These are phyloP conservation scores for Alternaria rosae DNA, from an alignment of 2,329 filamentous ascomycete genomes.

Conservation along the genomic window DNA sequence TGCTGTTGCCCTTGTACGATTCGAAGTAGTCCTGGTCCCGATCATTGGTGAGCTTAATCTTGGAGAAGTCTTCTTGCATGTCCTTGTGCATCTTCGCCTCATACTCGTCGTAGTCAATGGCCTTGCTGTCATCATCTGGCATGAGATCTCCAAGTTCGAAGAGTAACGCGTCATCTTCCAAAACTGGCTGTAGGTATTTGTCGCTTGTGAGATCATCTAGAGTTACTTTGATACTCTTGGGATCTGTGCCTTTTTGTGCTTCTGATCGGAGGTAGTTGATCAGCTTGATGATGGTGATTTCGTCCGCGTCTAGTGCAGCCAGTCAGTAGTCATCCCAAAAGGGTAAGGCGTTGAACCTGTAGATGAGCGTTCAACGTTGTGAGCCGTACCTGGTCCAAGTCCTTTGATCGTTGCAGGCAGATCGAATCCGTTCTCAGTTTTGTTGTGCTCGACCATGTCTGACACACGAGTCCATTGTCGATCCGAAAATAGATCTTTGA, in stretches of 20 bases:
- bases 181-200: constrained; percentile 78
- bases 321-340: constrained; percentile 27
- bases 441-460: constrained; percentile 40
- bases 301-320: constrained; percentile 34
- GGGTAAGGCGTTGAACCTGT: constrained; percentile 17
- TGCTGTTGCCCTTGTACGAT: constrained; percentile 72
- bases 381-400: constrained; percentile 37
- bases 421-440: constrained; percentile 37
- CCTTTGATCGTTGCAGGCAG: constrained; percentile 35
- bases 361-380: background rate
- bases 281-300: constrained; percentile 44
- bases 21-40: constrained; percentile 69
- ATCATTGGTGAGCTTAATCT: constrained; percentile 47
- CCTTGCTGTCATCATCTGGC: constrained; percentile 36
- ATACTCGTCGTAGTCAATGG: constrained; percentile 43
- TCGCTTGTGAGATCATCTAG: constrained; percentile 74
- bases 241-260: constrained; percentile 47
- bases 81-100: constrained; percentile 54
- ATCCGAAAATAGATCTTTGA: constrained; percentile 49
- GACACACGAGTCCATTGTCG: constrained; percentile 37
- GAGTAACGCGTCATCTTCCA: constrained; percentile 89
- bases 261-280: constrained; percentile 59
- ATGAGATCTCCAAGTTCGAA: constrained; percentile 83
- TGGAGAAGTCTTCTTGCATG: constrained; percentile 40
- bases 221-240: constrained; percentile 62